Conservation (phyloP, 257 asterid genomes). For the Fraxinus cuspidata region DNA sequence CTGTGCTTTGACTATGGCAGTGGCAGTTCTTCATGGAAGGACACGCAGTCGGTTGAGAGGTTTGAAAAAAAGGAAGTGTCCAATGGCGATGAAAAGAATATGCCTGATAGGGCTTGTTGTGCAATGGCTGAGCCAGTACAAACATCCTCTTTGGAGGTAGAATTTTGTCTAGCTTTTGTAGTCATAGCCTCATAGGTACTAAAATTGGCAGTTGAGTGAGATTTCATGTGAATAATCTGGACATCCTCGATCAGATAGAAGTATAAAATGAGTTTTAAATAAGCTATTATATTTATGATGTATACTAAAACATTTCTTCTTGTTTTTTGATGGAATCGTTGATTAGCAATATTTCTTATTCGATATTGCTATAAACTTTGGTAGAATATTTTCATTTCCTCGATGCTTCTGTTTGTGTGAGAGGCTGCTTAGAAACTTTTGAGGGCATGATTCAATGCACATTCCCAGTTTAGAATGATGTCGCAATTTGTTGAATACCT, state of each 20-base stretch:
- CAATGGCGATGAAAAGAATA: slow-evolving; percentile 43
- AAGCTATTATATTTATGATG: not conserved
- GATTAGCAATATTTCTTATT: too few species aligned
- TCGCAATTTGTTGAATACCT: not conserved
- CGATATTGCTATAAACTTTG: too few species aligned
- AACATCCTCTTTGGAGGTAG: slow-evolving; percentile 41
- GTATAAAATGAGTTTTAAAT: not conserved
- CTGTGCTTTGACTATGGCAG: slow-evolving; percentile 47
- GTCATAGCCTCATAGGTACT: not conserved
- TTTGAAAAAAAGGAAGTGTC: slow-evolving; percentile 67
- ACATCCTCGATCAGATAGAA: not conserved
- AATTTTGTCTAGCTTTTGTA: not conserved
- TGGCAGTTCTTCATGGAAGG: slow-evolving; percentile 83
- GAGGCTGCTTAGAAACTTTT: not conserved
- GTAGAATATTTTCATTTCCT: not conserved
- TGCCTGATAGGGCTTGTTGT: slow-evolving; percentile 38
- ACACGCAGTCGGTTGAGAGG: slow-evolving; percentile 93
- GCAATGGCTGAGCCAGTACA: slow-evolving; percentile 39
- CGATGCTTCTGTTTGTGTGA: not conserved
- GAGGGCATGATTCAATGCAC: not conserved
- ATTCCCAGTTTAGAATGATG: not conserved
- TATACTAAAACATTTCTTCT: not conserved
- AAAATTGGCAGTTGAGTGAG: slow-evolving; percentile 12
- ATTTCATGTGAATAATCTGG: slow-evolving; percentile 9
- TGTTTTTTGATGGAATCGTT: too few species aligned